These are phyloP conservation scores for Cardamine chenopodiifolia DNA, from an alignment of 345 rosid species.

Conservation along the genomic window DNA sequence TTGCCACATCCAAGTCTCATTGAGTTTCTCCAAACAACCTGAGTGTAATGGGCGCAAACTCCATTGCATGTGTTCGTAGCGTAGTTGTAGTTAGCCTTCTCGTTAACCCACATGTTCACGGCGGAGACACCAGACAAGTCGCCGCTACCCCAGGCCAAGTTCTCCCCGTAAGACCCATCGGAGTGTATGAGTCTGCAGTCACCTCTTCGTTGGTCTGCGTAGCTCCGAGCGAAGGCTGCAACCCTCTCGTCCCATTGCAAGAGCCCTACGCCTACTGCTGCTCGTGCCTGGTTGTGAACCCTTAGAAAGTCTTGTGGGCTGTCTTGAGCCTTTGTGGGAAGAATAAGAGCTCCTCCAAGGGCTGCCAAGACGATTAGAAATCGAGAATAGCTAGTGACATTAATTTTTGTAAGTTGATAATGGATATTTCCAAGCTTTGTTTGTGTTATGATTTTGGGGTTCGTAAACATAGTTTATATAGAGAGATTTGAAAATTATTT, in stretches of 20 bases:
- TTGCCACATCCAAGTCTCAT: constrained; percentile 37
- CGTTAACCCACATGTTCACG: constrained; percentile 31
- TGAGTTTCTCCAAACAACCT: constrained; percentile 40
- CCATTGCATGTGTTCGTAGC: constrained; percentile 22
- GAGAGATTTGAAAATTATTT: background rate
- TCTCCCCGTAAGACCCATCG: constrained; percentile 34
- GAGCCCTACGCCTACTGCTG: constrained; percentile 21
- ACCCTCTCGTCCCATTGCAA: constrained; percentile 24
- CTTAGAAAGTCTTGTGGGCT: constrained; percentile 25
- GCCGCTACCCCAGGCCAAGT: background rate
- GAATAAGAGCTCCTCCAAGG: constrained; percentile 27
- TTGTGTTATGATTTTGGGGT: constrained; percentile 12
- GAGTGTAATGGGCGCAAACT: constrained; percentile 36
- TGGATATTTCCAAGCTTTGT: constrained; percentile 4
- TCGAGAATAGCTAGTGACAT: background rate
- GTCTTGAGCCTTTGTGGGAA: constrained; percentile 35
- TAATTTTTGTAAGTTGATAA: constrained; percentile 8
- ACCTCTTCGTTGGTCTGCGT: constrained; percentile 21
- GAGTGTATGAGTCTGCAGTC: constrained; percentile 34
- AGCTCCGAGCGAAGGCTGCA: constrained; percentile 22
- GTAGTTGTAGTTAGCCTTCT: constrained; percentile 36
- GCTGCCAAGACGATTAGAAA: constrained; percentile 8
- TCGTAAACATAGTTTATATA: constrained; percentile 18
- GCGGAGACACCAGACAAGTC: constrained; percentile 20
- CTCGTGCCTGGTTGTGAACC: constrained; percentile 30